Evolutionary conservation across 495 filamentous ascomycete genomes (phyloP).

Genomic region (Cercophora newfieldiana): DNA sequence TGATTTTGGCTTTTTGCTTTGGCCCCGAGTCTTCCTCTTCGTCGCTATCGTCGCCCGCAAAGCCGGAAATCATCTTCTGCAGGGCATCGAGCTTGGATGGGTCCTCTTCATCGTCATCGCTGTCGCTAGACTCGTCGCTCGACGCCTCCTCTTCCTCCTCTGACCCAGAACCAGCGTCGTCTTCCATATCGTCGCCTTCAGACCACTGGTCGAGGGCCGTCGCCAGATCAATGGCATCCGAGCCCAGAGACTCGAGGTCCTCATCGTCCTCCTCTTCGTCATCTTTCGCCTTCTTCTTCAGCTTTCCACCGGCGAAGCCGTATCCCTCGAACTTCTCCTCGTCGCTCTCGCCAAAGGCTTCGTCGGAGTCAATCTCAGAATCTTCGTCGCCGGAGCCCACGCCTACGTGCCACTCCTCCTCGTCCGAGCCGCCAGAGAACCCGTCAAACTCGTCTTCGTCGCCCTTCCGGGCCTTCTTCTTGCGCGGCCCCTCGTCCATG

Average conservation of each 20-base stretch:
- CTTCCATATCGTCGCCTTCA: slow-evolving; percentile 33
- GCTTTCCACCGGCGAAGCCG: slow-evolving; percentile 67
- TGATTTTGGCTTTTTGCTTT: slow-evolving; percentile 66
- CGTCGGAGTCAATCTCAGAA: slow-evolving; percentile 85
- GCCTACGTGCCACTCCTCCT: slow-evolving; percentile 80
- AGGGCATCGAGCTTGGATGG: slow-evolving; percentile 63
- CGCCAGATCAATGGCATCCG: slow-evolving; percentile 82
- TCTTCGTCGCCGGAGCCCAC: slow-evolving; percentile 74
- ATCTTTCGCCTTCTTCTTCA: slow-evolving; percentile 46
- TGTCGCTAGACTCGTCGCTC: slow-evolving; percentile 47
- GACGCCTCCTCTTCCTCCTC: slow-evolving; percentile 45
- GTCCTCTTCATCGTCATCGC: slow-evolving; percentile 57
- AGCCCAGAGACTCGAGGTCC: slow-evolving; percentile 62
- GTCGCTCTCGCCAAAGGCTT: slow-evolving; percentile 88
- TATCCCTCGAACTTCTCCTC: slow-evolving; percentile 79
- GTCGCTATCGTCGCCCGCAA: slow-evolving; percentile 46
- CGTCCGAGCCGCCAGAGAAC: slow-evolving; percentile 61
- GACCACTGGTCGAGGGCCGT: slow-evolving; percentile 74
- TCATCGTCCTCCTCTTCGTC: slow-evolving; percentile 59
- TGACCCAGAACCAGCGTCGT: slow-evolving; percentile 36
- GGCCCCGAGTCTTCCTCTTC: slow-evolving; percentile 30
- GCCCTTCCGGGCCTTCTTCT: slow-evolving; percentile 45
- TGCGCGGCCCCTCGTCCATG: slow-evolving; percentile 43
- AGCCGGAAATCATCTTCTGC: slow-evolving; percentile 68
- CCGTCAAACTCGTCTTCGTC: slow-evolving; percentile 44